Evolutionary conservation across 2,329 filamentous ascomycete species (phyloP), one percentile per base, ranked within the genome.

Genomic region (Alternaria gansuensis): DNA sequence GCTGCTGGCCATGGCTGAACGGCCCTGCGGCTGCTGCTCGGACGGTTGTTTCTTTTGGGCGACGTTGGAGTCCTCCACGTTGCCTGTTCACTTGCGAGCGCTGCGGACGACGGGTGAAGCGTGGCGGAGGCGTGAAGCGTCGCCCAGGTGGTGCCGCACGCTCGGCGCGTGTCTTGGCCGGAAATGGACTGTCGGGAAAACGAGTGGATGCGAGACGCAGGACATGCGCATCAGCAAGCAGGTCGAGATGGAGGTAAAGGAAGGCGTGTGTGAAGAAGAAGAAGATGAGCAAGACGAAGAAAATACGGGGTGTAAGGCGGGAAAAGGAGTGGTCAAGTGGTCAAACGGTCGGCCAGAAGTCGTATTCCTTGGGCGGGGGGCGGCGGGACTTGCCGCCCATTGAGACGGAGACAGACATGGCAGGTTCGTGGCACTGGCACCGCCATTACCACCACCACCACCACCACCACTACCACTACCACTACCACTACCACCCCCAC

Each of bases 1-100:
- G 68, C 86, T 88, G 76, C 88, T 88, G 60, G 88, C 85, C 80
- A 88, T 88, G 83, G 85, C 86, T 95, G 90, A 48, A 43, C 46
- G 62, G 51, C 55, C 46, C 23, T 65, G 55, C 54, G 67, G 60
- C 51, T 60, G 64, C 28, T 53, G 59, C 43, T 57, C 57, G 48
- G 59, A 62, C 57, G 61, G 59, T 48, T 68, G 67, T 40, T 55
- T 66, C 60, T 71, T 67, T 54, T 73, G 63, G 29, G 57, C 40
- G 13, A 60, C 59, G 40, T 54, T 60, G 51, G 61, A 51, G 66
- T 62, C 63, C 70, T 75, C 73, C 71, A 72, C 67, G 51, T 70
- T 72, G 69, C 29, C 65, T 49, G 51, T 21, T 39, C 54, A 34
- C 29, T 44, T 55, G 37, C 29, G 34, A 40, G 17, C 10, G 48